phyloP scores from a whole-genome alignment of 2,329 filamentous ascomycete species.

The Fusarium newnesense region DNA sequence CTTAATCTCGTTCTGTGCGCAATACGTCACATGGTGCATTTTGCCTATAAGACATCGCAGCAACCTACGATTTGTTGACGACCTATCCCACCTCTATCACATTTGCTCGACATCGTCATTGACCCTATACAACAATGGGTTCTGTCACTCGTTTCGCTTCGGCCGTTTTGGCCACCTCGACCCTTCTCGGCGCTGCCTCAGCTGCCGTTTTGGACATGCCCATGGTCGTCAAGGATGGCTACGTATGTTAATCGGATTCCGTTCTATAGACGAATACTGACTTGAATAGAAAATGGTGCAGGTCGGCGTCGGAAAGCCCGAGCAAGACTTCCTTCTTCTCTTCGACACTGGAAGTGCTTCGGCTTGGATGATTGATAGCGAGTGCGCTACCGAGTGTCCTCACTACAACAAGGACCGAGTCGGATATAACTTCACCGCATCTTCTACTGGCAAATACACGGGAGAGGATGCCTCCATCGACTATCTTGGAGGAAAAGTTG shows the following conservation, averaged over 20 bases:
- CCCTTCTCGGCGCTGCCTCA: conserved; percentile 1
- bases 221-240: neutral
- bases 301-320: conserved; percentile 43
- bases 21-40: neutral
- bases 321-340: conserved; percentile 41
- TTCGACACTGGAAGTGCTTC: conserved; percentile 52
- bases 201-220: conserved; percentile 27
- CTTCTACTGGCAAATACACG: conserved; percentile 39
- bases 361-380: conserved; percentile 46
- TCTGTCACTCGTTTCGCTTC: neutral
- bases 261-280: neutral
- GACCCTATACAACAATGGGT: neutral
- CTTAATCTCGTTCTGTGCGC: neutral
- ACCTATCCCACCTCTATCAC: neutral
- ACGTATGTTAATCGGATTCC: neutral
- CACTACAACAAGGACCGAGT: conserved; percentile 40
- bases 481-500: conserved; percentile 47
- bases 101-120: neutral
- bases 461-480: conserved; percentile 39
- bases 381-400: conserved; percentile 42
- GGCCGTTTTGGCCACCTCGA: conserved; percentile 12
- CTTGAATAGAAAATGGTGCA: conserved; percentile 16
- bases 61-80: neutral
- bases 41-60: neutral
- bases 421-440: conserved; percentile 44